phyloP scores from a whole-genome alignment of 805 yeast species.

The Saturnispora galanensis region DNA sequence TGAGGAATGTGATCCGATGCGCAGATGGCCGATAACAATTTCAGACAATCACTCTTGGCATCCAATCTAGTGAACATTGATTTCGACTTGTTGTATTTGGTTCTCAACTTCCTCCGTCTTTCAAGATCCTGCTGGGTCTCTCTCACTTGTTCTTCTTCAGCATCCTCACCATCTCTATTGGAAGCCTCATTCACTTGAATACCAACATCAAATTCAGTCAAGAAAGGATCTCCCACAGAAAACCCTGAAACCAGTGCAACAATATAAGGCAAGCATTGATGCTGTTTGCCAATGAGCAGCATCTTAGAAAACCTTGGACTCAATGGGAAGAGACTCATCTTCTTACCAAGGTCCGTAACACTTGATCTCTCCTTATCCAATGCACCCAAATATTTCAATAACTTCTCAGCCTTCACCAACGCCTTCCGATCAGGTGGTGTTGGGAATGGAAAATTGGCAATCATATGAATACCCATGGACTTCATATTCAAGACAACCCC shows the following conservation, averaged over 20 bases:
- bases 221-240: slow-evolving; percentile 88
- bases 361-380: slow-evolving; percentile 37
- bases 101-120: slow-evolving; percentile 31
- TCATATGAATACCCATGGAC: slow-evolving; percentile 89
- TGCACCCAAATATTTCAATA: slow-evolving; percentile 73
- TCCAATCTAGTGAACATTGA: slow-evolving; percentile 60
- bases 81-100: slow-evolving; percentile 49
- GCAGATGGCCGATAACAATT: slow-evolving; percentile 71
- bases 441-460: slow-evolving; percentile 86
- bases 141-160: slow-evolving; percentile 25
- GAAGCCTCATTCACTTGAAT: slow-evolving; percentile 25
- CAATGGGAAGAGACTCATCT: slow-evolving; percentile 86
- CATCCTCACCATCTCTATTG: slow-evolving; percentile 18
- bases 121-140: slow-evolving; percentile 31
- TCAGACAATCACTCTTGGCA: slow-evolving; percentile 62
- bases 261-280: slow-evolving; percentile 76
- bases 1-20: slow-evolving; percentile 72
- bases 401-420: slow-evolving; percentile 53
- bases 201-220: slow-evolving; percentile 67
- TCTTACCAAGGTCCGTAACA: slow-evolving; percentile 70
- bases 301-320: slow-evolving; percentile 91
- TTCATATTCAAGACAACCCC: slow-evolving; percentile 95
- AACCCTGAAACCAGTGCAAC: slow-evolving; percentile 86
- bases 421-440: slow-evolving; percentile 71
- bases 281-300: slow-evolving; percentile 79